A percentile compares a stretch with the other conserved stretches of the same genome.
phyloP scores from a whole-genome alignment of 2,329 filamentous ascomycete genomes.

The Venturia aucupariae region DNA sequence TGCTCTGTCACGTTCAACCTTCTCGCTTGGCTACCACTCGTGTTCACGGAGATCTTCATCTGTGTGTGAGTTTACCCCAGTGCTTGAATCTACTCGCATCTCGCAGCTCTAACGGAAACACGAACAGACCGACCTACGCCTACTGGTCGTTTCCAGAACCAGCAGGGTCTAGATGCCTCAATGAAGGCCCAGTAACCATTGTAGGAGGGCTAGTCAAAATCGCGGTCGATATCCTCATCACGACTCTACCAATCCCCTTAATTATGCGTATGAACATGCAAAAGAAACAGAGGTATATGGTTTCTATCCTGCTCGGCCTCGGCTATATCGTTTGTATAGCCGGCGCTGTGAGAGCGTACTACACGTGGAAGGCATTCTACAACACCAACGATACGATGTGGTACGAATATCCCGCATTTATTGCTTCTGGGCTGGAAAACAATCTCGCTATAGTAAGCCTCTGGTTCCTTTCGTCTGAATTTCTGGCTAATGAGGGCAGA shows the following conservation, averaged over 20 bases:
- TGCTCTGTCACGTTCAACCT: conserved; percentile 12
- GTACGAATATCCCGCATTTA: conserved; percentile 12
- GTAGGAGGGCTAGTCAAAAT: conserved; percentile 5
- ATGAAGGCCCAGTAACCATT: conserved; percentile 10
- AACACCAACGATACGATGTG: conserved; percentile 4
- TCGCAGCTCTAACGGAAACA: neutral
- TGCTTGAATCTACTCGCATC: neutral
- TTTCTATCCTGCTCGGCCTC: conserved; percentile 4
- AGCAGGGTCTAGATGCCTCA: conserved; percentile 2
- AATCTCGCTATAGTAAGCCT: conserved; percentile 11
- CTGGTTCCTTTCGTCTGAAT: neutral
- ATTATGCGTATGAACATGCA: conserved; percentile 12
- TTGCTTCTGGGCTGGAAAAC: conserved; percentile 7
- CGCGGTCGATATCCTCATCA: conserved; percentile 5
- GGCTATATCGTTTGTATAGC: conserved; percentile 12
- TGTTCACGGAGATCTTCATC: conserved; percentile 12
- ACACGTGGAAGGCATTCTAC: conserved; percentile 11
- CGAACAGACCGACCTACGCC: neutral
- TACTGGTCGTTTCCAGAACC: conserved; percentile 11
- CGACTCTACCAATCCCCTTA: conserved; percentile 13
- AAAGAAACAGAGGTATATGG: conserved; percentile 9
- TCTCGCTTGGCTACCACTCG: neutral
- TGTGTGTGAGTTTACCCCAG: conserved; percentile 7
- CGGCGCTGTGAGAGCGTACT: conserved; percentile 7
- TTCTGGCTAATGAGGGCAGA: neutral